These are phyloP conservation scores for Brettanomyces sp. DNA, from an alignment of 805 yeast species.

Conservation along the genomic window DNA sequence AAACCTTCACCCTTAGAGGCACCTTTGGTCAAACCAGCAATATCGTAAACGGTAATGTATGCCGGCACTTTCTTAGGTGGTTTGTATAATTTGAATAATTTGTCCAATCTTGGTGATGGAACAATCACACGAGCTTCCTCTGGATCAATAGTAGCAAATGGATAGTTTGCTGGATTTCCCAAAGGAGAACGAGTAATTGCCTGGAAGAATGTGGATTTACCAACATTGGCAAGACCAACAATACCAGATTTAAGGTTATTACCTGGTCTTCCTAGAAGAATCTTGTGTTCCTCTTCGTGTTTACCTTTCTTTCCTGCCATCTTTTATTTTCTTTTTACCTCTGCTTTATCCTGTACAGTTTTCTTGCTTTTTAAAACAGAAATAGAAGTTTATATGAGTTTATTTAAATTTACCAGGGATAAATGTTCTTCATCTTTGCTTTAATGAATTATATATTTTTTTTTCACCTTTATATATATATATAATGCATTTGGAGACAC, in stretches of 20 bases:
- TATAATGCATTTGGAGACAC: too few relatives aligned
- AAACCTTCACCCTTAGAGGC: slow-evolving; percentile 96
- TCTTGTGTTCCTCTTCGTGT: slow-evolving; percentile 26
- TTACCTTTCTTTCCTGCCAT: slow-evolving; percentile 34
- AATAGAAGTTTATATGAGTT: too few relatives aligned
- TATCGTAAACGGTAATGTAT: slow-evolving; percentile 85
- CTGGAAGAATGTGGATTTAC: slow-evolving; percentile 96
- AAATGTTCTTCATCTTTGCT: too few relatives aligned
- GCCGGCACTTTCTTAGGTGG: slow-evolving; percentile 90
- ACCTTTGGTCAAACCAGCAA: slow-evolving; percentile 97
- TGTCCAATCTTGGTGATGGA: slow-evolving; percentile 83
- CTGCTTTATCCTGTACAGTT: neutral
- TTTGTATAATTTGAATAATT: slow-evolving; percentile 60
- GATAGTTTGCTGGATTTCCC: slow-evolving; percentile 97
- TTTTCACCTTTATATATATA: too few relatives aligned
- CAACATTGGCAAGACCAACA: slow-evolving; percentile 92
- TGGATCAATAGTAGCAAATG: slow-evolving; percentile 96
- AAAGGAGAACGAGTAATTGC: slow-evolving; percentile 88
- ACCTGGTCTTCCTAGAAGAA: slow-evolving; percentile 32
- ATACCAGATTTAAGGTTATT: slow-evolving; percentile 58
- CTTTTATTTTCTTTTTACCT: neutral
- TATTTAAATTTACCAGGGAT: too few relatives aligned
- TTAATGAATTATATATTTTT: too few relatives aligned
- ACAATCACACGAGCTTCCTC: slow-evolving; percentile 96
- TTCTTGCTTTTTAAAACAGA: neutral